Percentiles rank a stretch among this genome's conserved stretches.
phyloP scores from a whole-genome alignment of 257 asterid species.

The Paraleonurus japonicus region DNA sequence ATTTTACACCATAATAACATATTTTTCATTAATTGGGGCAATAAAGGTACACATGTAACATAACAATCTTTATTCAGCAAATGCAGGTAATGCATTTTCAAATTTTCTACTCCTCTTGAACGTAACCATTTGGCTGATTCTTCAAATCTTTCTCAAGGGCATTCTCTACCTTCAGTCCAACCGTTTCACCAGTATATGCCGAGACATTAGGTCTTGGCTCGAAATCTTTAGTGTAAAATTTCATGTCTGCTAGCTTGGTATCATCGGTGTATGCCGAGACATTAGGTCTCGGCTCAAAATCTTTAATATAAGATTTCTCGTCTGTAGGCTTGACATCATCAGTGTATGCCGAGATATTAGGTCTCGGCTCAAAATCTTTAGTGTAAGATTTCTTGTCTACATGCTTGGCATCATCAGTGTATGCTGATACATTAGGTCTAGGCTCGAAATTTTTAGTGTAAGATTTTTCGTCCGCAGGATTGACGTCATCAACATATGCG shows the following conservation, averaged over 20 bases:
- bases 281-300: too few species aligned
- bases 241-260: background rate
- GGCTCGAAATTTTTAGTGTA: constrained; percentile 23
- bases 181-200: constrained; percentile 14
- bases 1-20: background rate
- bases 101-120: background rate
- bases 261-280: too few species aligned
- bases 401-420: background rate
- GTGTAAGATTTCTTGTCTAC: background rate
- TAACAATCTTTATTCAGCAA: constrained; percentile 3
- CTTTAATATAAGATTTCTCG: background rate
- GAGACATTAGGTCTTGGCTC: constrained; percentile 35
- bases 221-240: constrained; percentile 3
- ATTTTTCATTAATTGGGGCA: background rate
- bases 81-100: background rate
- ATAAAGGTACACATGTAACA: background rate
- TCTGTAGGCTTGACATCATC: background rate
- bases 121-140: constrained; percentile 3
- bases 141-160: background rate
- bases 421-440: constrained; percentile 17
- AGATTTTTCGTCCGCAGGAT: background rate
- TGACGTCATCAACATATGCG: constrained; percentile 2
- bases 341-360: background rate
- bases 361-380: constrained; percentile 3
- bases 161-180: constrained; percentile 13